phyloP scores from a whole-genome alignment of 164 flowering plant genomes.

The Buxus sempervirens region DNA sequence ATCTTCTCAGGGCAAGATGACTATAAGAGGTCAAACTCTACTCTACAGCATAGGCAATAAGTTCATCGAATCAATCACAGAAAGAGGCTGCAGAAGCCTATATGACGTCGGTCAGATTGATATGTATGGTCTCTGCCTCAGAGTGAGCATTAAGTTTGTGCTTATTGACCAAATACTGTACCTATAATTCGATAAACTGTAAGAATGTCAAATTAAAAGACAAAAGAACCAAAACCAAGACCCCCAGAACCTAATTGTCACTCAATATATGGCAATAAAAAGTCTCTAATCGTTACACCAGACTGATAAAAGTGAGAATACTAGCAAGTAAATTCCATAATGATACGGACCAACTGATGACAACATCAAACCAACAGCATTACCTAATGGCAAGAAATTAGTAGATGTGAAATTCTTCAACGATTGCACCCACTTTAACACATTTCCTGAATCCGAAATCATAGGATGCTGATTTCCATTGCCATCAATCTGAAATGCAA shows the following conservation, averaged over 20 bases:
- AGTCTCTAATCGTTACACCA: not conserved
- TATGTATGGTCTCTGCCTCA: not conserved
- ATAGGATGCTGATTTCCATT: conserved; percentile 19
- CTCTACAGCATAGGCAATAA: not conserved
- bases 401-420: conserved; percentile 29
- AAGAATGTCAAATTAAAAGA: not conserved
- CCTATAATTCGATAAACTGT: not conserved
- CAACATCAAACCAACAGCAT: not conserved
- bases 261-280: too few relatives aligned
- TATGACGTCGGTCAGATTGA: not conserved
- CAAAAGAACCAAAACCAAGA: not conserved
- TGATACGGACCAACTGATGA: not conserved
- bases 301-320: not conserved
- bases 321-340: not conserved
- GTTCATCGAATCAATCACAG: not conserved
- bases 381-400: conserved; percentile 75
- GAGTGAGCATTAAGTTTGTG: not conserved
- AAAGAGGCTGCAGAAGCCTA: not conserved
- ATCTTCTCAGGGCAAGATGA: not conserved
- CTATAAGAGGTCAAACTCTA: not conserved
- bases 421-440: conserved; percentile 26
- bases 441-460: conserved; percentile 6
- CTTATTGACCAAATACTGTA: not conserved
- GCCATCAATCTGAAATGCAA: conserved; percentile 30
- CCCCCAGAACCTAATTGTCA: not conserved